Percentiles rank a stretch among this genome's conserved stretches.
These are phyloP conservation scores for Cornus kousa DNA, from an alignment of 148 eudicot species.

Conservation along the genomic window DNA sequence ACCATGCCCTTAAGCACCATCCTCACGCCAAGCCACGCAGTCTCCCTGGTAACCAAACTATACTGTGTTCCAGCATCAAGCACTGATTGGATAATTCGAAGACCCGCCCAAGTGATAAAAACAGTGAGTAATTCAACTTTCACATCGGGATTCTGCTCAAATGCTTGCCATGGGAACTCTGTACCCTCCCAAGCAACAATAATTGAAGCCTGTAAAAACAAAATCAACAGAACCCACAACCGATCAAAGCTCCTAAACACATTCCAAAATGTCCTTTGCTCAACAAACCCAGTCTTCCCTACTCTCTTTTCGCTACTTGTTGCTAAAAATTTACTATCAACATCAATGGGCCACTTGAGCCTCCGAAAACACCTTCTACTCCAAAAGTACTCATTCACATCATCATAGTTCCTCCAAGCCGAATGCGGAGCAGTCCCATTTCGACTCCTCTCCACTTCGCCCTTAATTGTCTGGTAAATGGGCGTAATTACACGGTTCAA, in stretches of 20 bases:
- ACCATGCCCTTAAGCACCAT: constrained; percentile 87
- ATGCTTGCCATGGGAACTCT: constrained; percentile 51
- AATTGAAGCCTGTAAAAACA: constrained; percentile 70
- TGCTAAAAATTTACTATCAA: constrained; percentile 45
- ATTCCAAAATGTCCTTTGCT: constrained; percentile 95
- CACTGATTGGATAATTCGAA: constrained; percentile 68
- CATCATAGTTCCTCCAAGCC: constrained; percentile 97
- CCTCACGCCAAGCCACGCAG: constrained; percentile 61
- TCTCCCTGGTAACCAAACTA: constrained; percentile 70
- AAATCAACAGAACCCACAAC: constrained; percentile 73
- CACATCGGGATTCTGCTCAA: constrained; percentile 43
- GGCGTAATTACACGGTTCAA: constrained; percentile 54
- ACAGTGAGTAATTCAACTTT: constrained; percentile 75
- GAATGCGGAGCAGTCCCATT: constrained; percentile 83
- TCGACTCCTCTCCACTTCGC: constrained; percentile 59
- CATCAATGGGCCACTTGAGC: constrained; percentile 77
- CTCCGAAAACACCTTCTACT: constrained; percentile 67
- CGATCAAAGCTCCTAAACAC: constrained; percentile 85
- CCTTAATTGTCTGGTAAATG: constrained; percentile 44
- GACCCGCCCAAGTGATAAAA: constrained; percentile 78
- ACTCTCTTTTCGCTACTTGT: constrained; percentile 38
- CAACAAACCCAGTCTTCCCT: constrained; percentile 93
- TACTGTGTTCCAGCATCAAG: constrained; percentile 97
- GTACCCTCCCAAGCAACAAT: constrained; percentile 59
- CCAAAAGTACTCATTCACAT: constrained; percentile 93